Percentiles rank a stretch among this genome's conserved stretches.
phyloP scores from a whole-genome alignment of 169 alveolate species.

The Plasmodium vivax region DNA sequence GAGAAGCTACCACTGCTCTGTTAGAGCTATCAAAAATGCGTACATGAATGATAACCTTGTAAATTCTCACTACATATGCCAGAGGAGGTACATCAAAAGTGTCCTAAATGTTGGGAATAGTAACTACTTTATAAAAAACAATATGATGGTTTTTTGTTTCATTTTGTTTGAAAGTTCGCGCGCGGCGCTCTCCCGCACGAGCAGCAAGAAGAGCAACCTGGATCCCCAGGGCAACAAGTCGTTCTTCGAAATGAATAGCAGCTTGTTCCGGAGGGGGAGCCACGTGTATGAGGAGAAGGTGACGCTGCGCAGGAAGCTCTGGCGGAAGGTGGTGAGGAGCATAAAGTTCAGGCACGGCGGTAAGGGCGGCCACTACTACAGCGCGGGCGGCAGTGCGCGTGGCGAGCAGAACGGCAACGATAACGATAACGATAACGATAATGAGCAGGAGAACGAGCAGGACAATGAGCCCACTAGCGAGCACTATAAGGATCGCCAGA shows the following conservation, averaged over 20 bases:
- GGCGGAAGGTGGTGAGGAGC: conserved; percentile 5
- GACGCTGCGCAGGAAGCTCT: conserved; percentile 7
- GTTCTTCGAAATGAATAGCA: not conserved
- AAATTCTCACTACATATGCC: conserved; percentile 61
- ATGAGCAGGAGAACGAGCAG: not conserved
- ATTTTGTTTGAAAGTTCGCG: conserved; percentile 36
- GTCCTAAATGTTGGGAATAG: conserved; percentile 64
- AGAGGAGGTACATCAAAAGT: conserved; percentile 36
- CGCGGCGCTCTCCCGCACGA: not conserved
- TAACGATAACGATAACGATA: not conserved
- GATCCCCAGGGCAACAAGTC: not conserved
- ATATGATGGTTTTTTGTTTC: conserved; percentile 58
- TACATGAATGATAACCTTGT: conserved; percentile 44
- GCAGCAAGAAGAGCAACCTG: not conserved
- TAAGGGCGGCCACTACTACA: not conserved
- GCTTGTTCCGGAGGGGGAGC: conserved; percentile 4
- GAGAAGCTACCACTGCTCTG: conserved; percentile 22
- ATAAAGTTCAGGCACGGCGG: not conserved
- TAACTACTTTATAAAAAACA: conserved; percentile 53
- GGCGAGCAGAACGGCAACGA: not conserved
- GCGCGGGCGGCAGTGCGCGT: not conserved
- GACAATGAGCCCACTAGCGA: not conserved
- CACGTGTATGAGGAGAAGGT: not conserved
- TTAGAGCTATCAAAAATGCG: conserved; percentile 19
- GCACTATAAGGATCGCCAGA: not conserved